Evolutionary conservation across 2,329 filamentous ascomycete genomes (phyloP).

Genomic region (Calonectria leucothoes): DNA sequence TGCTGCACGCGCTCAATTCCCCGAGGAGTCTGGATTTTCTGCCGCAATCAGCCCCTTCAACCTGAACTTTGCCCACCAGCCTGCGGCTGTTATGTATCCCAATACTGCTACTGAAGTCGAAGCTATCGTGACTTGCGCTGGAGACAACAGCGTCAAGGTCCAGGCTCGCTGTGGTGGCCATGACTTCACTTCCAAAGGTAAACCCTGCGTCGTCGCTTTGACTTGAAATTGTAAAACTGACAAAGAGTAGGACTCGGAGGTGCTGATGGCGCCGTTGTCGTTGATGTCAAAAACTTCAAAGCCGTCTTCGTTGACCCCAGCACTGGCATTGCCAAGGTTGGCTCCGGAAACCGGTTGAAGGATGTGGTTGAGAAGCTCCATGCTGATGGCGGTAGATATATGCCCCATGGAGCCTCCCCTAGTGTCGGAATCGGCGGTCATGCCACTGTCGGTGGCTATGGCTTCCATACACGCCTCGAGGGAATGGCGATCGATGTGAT

Average conservation of each 20-base stretch:
- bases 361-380: background rate
- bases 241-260: background rate
- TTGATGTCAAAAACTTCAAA: background rate
- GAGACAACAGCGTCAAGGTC: background rate
- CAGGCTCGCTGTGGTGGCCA: background rate
- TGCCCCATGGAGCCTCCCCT: conserved; percentile 16
- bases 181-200: background rate
- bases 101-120: background rate
- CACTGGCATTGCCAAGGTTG: background rate
- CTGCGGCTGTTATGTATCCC: background rate
- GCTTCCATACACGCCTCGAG: background rate
- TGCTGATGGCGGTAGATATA: background rate
- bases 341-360: background rate
- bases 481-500: conserved; percentile 5
- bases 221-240: background rate
- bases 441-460: conserved; percentile 11
- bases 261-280: background rate
- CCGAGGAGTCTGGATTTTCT: background rate
- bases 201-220: background rate
- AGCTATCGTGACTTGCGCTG: background rate
- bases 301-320: background rate
- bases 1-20: background rate
- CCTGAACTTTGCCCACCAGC: background rate
- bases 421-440: conserved; percentile 12
- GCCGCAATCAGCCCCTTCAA: background rate